Conservation (phyloP, 2,329 filamentous ascomycete genomes). For the Beauveria sp. region DNA sequence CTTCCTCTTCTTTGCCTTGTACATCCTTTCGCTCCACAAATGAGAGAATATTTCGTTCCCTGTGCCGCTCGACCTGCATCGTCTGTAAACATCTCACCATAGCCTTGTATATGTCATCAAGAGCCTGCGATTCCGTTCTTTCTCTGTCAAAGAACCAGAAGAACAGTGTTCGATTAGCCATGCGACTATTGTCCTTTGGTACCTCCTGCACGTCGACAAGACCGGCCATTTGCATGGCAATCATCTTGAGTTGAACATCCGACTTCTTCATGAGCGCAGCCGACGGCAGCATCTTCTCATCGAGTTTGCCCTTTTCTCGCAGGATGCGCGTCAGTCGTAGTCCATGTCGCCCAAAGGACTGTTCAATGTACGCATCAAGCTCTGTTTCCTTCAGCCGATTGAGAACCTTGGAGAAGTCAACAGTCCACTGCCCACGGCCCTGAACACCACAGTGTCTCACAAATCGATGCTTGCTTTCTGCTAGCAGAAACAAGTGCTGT, state of each 20-base stretch:
- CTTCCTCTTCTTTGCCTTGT: constrained; percentile 72
- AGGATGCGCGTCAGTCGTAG: constrained; percentile 81
- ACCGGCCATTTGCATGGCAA: constrained; percentile 77
- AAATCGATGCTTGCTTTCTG: constrained; percentile 62
- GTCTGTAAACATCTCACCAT: constrained; percentile 83
- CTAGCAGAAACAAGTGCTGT: constrained; percentile 65
- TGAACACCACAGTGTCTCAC: constrained; percentile 57
- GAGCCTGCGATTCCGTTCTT: constrained; percentile 58
- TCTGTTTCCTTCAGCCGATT: constrained; percentile 66
- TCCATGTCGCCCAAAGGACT: constrained; percentile 67
- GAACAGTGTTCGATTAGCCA: constrained; percentile 78
- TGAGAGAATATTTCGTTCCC: constrained; percentile 64
- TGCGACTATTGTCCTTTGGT: constrained; percentile 75
- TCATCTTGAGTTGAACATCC: constrained; percentile 77
- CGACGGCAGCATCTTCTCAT: constrained; percentile 80
- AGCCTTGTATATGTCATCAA: constrained; percentile 80
- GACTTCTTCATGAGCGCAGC: constrained; percentile 77
- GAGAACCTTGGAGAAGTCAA: constrained; percentile 72
- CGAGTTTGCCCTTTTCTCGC: constrained; percentile 81
- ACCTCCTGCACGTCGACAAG: constrained; percentile 91
- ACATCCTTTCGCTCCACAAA: constrained; percentile 84
- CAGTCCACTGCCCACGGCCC: constrained; percentile 67
- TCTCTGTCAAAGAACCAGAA: constrained; percentile 86
- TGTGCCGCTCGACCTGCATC: constrained; percentile 65
- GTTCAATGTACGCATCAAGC: constrained; percentile 72